phyloP scores from a whole-genome alignment of 768 basidiomycete species.

The Boletus sensibilis region DNA sequence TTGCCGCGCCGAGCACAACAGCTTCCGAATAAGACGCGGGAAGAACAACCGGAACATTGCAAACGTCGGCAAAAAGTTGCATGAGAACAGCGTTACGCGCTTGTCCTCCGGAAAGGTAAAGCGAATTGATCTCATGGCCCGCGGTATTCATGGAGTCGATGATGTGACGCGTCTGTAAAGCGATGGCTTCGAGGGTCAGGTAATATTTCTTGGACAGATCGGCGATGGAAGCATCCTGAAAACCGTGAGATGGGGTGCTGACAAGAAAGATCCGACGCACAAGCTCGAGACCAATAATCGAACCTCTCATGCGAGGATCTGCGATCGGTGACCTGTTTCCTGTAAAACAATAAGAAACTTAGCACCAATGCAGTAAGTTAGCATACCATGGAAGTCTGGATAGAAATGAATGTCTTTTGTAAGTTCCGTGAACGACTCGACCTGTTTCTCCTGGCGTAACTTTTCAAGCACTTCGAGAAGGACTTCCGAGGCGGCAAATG shows the following conservation, averaged over 20 bases:
- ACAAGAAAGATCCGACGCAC: constrained; percentile 35
- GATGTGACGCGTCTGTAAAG: constrained; percentile 93
- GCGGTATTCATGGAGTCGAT: constrained; percentile 84
- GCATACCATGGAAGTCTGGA: constrained; percentile 86
- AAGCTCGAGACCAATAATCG: constrained; percentile 83
- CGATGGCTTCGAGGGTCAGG: constrained; percentile 88
- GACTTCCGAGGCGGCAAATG: constrained; percentile 40
- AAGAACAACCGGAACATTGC: constrained; percentile 77
- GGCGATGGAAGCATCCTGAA: constrained; percentile 62
- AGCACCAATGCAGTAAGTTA: background rate
- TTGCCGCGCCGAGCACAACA: constrained; percentile 90
- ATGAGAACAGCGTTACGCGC: constrained; percentile 87
- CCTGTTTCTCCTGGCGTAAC: constrained; percentile 53
- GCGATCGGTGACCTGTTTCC: constrained; percentile 97
- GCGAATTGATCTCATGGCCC: constrained; percentile 77
- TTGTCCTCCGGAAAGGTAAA: constrained; percentile 94
- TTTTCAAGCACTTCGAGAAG: constrained; percentile 72
- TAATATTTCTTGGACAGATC: constrained; percentile 92
- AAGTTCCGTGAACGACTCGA: constrained; percentile 72
- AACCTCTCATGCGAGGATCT: constrained; percentile 92
- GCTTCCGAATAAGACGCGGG: constrained; percentile 75
- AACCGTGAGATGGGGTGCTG: background rate
- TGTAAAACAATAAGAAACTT: constrained; percentile 30
- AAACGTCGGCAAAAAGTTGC: constrained; percentile 86
- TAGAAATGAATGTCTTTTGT: constrained; percentile 92